A percentile compares a stretch with the other conserved stretches of the same genome.
Evolutionary conservation across 768 basidiomycete species (phyloP).

Genomic region (Pleurotus ostreatus): DNA sequence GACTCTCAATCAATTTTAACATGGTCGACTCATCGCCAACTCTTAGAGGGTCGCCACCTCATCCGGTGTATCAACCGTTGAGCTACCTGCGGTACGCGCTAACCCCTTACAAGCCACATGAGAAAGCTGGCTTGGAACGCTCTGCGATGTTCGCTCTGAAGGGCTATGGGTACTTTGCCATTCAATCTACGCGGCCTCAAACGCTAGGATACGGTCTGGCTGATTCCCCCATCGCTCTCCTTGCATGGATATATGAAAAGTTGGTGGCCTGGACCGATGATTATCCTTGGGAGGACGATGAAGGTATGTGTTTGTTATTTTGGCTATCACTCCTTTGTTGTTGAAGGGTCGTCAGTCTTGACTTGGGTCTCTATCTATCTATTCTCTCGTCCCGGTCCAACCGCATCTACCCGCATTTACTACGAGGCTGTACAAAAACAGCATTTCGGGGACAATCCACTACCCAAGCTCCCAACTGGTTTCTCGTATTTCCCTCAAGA

Average conservation of each 20-base stretch:
- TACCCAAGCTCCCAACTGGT: conserved; percentile 28
- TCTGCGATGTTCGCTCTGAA: conserved; percentile 20
- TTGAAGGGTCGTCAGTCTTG: conserved; percentile 31
- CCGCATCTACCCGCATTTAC: conserved; percentile 56
- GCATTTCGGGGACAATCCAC: conserved; percentile 9
- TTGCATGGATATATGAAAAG: conserved; percentile 55
- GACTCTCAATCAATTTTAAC: neutral
- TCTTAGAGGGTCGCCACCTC: conserved; percentile 16
- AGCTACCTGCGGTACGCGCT: conserved; percentile 22
- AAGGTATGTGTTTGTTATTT: conserved; percentile 29
- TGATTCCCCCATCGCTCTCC: conserved; percentile 53
- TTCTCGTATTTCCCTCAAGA: conserved; percentile 47
- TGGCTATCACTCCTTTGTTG: conserved; percentile 9
- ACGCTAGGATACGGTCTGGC: conserved; percentile 50
- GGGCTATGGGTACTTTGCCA: conserved; percentile 30
- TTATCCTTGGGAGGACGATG: conserved; percentile 57
- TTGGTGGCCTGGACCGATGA: conserved; percentile 43
- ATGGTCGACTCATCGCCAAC: neutral
- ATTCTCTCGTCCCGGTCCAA: conserved; percentile 56
- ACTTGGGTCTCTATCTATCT: conserved; percentile 58
- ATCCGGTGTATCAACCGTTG: conserved; percentile 18
- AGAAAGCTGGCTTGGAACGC: conserved; percentile 30
- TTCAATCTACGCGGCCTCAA: conserved; percentile 46
- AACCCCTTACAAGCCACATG: conserved; percentile 24
- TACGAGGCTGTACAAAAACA: conserved; percentile 36